These are phyloP conservation scores for Filosporella fistucella DNA, from an alignment of 495 filamentous ascomycete species.

Conservation along the genomic window DNA sequence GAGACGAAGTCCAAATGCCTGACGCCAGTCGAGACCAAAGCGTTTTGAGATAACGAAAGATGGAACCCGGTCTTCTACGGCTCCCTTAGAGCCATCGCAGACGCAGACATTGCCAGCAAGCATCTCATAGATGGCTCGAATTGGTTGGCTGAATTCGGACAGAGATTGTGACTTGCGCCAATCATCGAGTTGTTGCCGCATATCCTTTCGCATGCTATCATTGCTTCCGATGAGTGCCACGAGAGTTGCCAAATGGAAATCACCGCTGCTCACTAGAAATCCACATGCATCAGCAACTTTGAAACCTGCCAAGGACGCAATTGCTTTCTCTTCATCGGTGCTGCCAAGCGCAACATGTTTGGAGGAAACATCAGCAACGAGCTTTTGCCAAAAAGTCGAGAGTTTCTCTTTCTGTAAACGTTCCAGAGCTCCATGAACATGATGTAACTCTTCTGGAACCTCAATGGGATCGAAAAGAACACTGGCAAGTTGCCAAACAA, in stretches of 20 bases:
- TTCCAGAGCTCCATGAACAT: slow-evolving; percentile 28
- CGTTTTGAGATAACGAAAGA: slow-evolving; percentile 74
- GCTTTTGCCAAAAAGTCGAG: slow-evolving; percentile 54
- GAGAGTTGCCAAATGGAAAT: slow-evolving; percentile 79
- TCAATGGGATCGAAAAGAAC: slow-evolving; percentile 77
- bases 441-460: slow-evolving; percentile 41
- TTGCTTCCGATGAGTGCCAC: slow-evolving; percentile 75
- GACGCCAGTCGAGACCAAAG: slow-evolving; percentile 87
- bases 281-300: slow-evolving; percentile 77
- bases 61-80: slow-evolving; percentile 68
- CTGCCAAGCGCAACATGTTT: slow-evolving; percentile 43
- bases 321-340: slow-evolving; percentile 74
- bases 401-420: slow-evolving; percentile 47
- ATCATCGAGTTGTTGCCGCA: slow-evolving; percentile 70
- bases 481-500: slow-evolving; percentile 72
- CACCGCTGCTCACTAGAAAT: slow-evolving; percentile 61
- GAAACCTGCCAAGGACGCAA: slow-evolving; percentile 73
- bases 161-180: slow-evolving; percentile 79
- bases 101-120: slow-evolving; percentile 79
- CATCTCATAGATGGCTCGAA: slow-evolving; percentile 85
- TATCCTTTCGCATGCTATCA: slow-evolving; percentile 56
- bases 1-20: slow-evolving; percentile 83
- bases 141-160: slow-evolving; percentile 79
- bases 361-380: slow-evolving; percentile 54
- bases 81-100: slow-evolving; percentile 68